Evolutionary conservation across 495 filamentous ascomycete genomes (phyloP).

Genomic region (Penicillium bialowiezense): DNA sequence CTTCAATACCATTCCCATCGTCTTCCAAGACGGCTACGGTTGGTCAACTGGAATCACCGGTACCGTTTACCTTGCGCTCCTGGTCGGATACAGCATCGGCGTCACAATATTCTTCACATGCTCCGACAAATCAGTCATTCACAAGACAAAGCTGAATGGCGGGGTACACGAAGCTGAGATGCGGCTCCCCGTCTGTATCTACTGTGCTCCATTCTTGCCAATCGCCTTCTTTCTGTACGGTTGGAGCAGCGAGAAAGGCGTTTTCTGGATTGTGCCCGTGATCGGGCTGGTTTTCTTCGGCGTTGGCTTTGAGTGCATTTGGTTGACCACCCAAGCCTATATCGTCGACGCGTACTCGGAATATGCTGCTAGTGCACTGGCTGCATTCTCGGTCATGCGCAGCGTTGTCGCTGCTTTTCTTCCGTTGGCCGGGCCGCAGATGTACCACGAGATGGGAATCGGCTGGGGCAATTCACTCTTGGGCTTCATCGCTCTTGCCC

Average conservation of each 20-base stretch:
- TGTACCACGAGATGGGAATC: slow-evolving; percentile 52
- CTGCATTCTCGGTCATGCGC: slow-evolving; percentile 28
- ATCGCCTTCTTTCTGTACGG: slow-evolving; percentile 67
- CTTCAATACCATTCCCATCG: slow-evolving; percentile 52
- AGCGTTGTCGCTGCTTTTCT: slow-evolving; percentile 7
- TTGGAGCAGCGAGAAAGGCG: slow-evolving; percentile 50
- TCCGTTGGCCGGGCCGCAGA: slow-evolving; percentile 33
- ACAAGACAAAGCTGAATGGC: not conserved
- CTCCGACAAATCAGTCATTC: not conserved
- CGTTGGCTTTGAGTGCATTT: slow-evolving; percentile 10
- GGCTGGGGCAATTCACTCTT: slow-evolving; percentile 59
- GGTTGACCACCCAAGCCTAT: slow-evolving; percentile 35
- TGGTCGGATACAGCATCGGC: not conserved
- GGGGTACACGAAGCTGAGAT: slow-evolving; percentile 22
- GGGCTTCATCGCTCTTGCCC: slow-evolving; percentile 49
- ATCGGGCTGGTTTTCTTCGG: slow-evolving; percentile 34
- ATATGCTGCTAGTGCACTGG: slow-evolving; percentile 52
- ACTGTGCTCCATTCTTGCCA: slow-evolving; percentile 47
- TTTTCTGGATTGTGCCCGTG: slow-evolving; percentile 63
- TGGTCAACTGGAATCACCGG: not conserved
- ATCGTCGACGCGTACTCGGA: slow-evolving; percentile 60
- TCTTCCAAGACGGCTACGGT: slow-evolving; percentile 48
- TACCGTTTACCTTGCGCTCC: not conserved
- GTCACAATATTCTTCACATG: not conserved
- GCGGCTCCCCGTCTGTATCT: slow-evolving; percentile 14